Conservation (phyloP, 208 protist genomes). For the Crithidia thermophila region DNA sequence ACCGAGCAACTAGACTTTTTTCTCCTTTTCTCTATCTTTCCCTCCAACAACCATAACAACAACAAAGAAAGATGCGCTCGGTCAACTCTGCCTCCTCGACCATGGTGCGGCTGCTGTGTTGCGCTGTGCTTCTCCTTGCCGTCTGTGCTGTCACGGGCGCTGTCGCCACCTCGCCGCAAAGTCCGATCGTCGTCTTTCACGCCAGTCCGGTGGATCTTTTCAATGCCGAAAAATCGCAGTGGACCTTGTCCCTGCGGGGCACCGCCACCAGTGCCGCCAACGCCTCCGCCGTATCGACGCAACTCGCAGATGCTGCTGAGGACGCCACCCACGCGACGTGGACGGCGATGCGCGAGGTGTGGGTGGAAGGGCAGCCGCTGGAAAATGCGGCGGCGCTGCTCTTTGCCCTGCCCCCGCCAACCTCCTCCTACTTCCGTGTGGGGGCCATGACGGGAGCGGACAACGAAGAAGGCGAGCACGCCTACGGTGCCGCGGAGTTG, state of each 20-base stretch:
- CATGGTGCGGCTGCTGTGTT: too few relatives aligned
- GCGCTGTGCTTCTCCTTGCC: background rate
- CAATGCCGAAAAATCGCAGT: slow-evolving; percentile 24
- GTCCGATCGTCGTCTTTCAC: slow-evolving; percentile 17
- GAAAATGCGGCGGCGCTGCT: slow-evolving; percentile 27
- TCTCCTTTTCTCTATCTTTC: too few relatives aligned
- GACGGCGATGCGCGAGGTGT: slow-evolving; percentile 28
- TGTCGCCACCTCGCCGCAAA: background rate
- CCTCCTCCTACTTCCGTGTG: background rate
- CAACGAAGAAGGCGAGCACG: too few relatives aligned
- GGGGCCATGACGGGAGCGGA: too few relatives aligned
- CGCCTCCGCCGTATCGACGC: too few relatives aligned
- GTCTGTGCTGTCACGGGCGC: background rate
- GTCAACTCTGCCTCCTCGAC: too few relatives aligned
- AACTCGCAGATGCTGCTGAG: background rate
- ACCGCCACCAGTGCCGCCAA: background rate
- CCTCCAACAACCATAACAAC: too few relatives aligned
- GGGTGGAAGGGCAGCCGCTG: slow-evolving; percentile 23
- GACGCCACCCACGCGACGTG: background rate
- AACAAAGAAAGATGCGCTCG: too few relatives aligned
- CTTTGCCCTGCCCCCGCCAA: slow-evolving; percentile 14
- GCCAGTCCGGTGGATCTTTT: slow-evolving; percentile 27
- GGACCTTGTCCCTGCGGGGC: slow-evolving; percentile 15
- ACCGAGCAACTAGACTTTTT: too few relatives aligned
- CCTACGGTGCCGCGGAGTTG: background rate